Evolutionary conservation across 139 green algal genomes (phyloP).

Genomic region (Picochlorum sp.): DNA sequence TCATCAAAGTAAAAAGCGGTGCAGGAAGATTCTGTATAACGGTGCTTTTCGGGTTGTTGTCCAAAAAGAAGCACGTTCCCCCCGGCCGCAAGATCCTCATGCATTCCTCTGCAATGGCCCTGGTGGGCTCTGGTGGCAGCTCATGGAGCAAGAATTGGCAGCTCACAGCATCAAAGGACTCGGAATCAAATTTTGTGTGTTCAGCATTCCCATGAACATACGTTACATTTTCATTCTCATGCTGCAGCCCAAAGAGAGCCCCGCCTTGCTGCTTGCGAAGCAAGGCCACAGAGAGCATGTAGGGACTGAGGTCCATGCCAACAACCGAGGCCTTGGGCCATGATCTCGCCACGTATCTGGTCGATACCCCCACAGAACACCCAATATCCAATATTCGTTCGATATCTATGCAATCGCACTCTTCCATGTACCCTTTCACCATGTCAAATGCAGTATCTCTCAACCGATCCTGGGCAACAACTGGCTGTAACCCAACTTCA

Average conservation of each 20-base stretch:
- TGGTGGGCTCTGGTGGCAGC: conserved; percentile 43
- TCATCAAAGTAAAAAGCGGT: conserved; percentile 76
- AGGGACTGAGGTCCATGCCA: conserved; percentile 71
- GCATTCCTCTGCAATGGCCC: conserved; percentile 36
- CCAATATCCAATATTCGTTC: conserved; percentile 65
- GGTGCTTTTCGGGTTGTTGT: conserved; percentile 70
- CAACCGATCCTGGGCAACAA: conserved; percentile 31
- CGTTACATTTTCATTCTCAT: conserved; percentile 23
- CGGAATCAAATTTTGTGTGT: conserved; percentile 35
- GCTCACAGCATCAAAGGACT: conserved; percentile 62
- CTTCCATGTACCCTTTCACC: conserved; percentile 13
- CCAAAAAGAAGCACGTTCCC: conserved; percentile 58
- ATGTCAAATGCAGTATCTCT: conserved; percentile 30
- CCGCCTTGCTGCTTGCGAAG: conserved; percentile 36
- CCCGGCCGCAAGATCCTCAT: conserved; percentile 59
- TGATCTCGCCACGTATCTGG: conserved; percentile 42
- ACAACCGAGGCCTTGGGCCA: conserved; percentile 46
- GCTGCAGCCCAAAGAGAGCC: conserved; percentile 6
- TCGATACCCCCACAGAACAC: conserved; percentile 75
- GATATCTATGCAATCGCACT: not conserved
- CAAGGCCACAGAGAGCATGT: conserved; percentile 85
- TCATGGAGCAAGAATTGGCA: conserved; percentile 82
- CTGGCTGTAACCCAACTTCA: conserved; percentile 27
- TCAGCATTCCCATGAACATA: conserved; percentile 70
- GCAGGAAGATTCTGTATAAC: conserved; percentile 78